Base-by-base conservation (phyloP, 1,139 yeast genomes). In the Candida neerlandica region DNA sequence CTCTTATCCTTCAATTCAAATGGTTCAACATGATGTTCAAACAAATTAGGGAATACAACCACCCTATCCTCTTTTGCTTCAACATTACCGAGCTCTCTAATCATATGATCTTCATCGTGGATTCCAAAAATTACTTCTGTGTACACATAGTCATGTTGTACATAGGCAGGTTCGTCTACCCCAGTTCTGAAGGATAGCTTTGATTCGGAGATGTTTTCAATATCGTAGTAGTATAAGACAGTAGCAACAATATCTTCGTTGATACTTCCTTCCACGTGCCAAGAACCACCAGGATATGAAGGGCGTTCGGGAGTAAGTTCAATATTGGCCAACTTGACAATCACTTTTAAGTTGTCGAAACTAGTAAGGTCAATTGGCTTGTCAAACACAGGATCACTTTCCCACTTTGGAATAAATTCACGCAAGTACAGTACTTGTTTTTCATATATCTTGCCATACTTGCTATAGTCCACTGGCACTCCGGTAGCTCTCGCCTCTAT, bases 191-290 rank as follows among this genome's bases (percentile, higher is more conserved):
- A 75, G 4, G 67, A 58, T 21, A 75, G 60, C 18, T 50, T 59
- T 4, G 77, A 70, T 30, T 69, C 71, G 4, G 69, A 59, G 46
- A 75, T 73, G 55, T 75, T 75, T 18, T 70, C 75, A 14, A 60
- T 52, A 51, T 76, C 80, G 52, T 75, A 76, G 56, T 75, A 75
- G 59, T 74, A 75, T 38, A 75, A 57, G 1, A 68, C 62, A 1
- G 79, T 73, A 2, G 77, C 78, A 2, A 75, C 69, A 43, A 75
- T 75, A 53, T 71, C 73, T 57, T 75, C 81, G 51, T 70, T 70
- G 41, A 67, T 63, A 3, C 72, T 64, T 1, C 80, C 81, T n/a
- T n/a, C n/a, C n/a, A n/a, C n/a, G n/a, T n/a, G n/a, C n/a, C n/a
- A n/a, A n/a, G n/a, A n/a, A n/a, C n/a, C n/a, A n/a, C n/a, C n/a